Evolutionary conservation across 192 early-diverging fungal genomes (phyloP).

Genomic region (Lunasporangiospora selenospora): DNA sequence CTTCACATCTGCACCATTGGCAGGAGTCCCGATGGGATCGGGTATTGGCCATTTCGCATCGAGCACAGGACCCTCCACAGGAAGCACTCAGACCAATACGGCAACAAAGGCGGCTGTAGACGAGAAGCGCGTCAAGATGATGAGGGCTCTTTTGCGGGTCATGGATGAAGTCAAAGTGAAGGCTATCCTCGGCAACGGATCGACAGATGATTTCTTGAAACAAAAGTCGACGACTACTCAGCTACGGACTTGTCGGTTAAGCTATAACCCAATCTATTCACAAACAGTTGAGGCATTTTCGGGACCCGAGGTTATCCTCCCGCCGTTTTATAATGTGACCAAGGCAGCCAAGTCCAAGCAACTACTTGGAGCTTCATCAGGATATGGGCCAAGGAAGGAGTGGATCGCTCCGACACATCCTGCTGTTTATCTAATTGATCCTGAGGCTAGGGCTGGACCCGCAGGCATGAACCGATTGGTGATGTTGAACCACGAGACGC

Average conservation of each 20-base stretch:
- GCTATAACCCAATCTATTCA: slow-evolving; percentile 47
- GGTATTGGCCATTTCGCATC: neutral
- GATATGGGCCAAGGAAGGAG: slow-evolving; percentile 58
- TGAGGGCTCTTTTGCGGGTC: slow-evolving; percentile 47
- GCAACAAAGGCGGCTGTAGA: no score
- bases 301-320: slow-evolving; percentile 54
- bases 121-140: slow-evolving; percentile 14
- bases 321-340: slow-evolving; percentile 59
- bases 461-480: slow-evolving; percentile 29
- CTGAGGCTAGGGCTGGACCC: slow-evolving; percentile 39
- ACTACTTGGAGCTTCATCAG: slow-evolving; percentile 58
- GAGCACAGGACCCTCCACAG: neutral
- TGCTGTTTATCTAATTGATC: slow-evolving; percentile 59
- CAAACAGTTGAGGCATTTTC: slow-evolving; percentile 47
- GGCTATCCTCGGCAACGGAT: slow-evolving; percentile 62
- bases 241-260: slow-evolving; percentile 63
- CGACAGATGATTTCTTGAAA: slow-evolving; percentile 59
- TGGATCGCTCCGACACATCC: slow-evolving; percentile 57
- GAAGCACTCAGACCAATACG: neutral
- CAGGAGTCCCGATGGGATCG: no score
- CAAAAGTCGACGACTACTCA: slow-evolving; percentile 52
- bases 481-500: slow-evolving; percentile 54
- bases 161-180: slow-evolving; percentile 71
- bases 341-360: slow-evolving; percentile 71
- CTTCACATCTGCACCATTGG: neutral